Conservation (phyloP, 768 basidiomycete genomes). For the Termitomyces sp. region DNA sequence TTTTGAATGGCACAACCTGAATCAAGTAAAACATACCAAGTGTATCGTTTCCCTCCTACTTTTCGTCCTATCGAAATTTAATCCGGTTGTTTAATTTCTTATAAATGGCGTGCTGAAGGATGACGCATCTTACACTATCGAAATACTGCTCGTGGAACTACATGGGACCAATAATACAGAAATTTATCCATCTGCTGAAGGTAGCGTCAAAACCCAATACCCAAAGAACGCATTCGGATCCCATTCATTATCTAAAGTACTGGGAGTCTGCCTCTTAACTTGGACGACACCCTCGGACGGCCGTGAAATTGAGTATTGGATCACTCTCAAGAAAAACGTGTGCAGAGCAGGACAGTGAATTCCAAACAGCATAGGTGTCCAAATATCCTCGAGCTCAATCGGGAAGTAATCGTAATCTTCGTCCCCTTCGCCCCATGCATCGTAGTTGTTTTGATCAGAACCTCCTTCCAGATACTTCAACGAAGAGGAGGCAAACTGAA, state of each 20-base stretch:
- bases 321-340: background rate
- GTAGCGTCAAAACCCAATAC: background rate
- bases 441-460: background rate
- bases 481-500: background rate
- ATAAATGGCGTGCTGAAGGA: too few species aligned
- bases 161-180: too few species aligned
- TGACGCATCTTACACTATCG: background rate
- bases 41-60: too few species aligned
- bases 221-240: background rate
- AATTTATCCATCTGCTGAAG: too few species aligned
- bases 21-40: too few species aligned
- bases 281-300: background rate
- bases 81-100: too few species aligned
- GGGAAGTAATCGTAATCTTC: background rate
- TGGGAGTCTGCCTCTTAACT: background rate
- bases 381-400: background rate
- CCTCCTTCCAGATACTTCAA: background rate
- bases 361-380: background rate
- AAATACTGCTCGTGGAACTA: background rate
- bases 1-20: too few species aligned
- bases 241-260: background rate
- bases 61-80: too few species aligned
- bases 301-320: background rate
- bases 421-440: background rate
- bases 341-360: background rate